phyloP scores from a whole-genome alignment of 2,329 filamentous ascomycete genomes.

The Dothistroma pini region DNA sequence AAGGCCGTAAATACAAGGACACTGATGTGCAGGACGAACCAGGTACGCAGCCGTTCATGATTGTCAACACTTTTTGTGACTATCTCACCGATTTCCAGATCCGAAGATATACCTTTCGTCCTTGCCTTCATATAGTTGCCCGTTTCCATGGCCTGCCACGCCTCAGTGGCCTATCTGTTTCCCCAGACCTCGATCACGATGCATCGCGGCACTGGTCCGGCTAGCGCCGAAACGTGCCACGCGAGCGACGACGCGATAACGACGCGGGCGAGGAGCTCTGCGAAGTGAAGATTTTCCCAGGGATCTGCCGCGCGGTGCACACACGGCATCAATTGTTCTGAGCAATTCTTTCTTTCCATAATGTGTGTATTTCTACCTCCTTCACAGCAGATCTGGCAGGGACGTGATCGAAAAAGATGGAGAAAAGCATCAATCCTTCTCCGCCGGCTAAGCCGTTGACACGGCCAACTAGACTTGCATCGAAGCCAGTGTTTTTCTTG shows the following conservation, averaged over 20 bases:
- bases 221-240: not conserved
- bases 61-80: not conserved
- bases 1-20: not conserved
- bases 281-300: not conserved
- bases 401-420: not conserved
- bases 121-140: not conserved
- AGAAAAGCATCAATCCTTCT: not conserved
- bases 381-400: not conserved
- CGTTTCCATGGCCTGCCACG: not conserved
- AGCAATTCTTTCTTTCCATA: not conserved
- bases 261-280: not conserved
- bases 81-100: slow-evolving; percentile 1
- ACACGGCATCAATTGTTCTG: not conserved
- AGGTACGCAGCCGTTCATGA: not conserved
- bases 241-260: not conserved
- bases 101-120: not conserved
- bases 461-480: not conserved
- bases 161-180: not conserved
- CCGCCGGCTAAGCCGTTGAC: not conserved
- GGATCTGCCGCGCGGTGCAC: not conserved
- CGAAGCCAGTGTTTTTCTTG: slow-evolving; percentile 13
- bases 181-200: not conserved
- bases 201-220: not conserved
- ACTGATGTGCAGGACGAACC: not conserved
- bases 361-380: not conserved